Conservation (phyloP, 192 early-diverging fungal genomes). For the Neocallimastix lanati region DNA sequence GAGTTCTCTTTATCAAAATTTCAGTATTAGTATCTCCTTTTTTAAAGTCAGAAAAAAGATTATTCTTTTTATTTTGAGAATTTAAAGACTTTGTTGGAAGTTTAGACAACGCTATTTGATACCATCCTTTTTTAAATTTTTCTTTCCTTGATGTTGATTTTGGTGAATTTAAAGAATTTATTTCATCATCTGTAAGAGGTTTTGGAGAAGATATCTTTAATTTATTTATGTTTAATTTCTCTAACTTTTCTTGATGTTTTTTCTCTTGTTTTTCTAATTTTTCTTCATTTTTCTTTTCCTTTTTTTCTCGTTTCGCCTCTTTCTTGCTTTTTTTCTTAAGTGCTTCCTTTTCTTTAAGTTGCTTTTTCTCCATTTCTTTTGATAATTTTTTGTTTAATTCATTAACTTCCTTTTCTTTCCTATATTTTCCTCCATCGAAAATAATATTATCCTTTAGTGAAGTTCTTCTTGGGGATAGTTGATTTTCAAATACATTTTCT, state of each 20-base stretch:
- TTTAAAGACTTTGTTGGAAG: background rate
- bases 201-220: conserved; percentile 1
- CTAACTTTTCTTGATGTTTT: background rate
- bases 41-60: background rate
- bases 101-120: background rate
- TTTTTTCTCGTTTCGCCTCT: background rate
- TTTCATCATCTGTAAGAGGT: background rate
- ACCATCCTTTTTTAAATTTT: conserved; percentile 5
- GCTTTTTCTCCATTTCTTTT: background rate
- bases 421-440: background rate
- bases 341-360: conserved; percentile 3
- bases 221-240: background rate
- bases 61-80: background rate
- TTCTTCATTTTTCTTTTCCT: conserved; percentile 4
- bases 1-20: background rate
- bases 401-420: background rate
- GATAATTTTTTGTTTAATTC: background rate
- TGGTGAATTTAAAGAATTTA: background rate
- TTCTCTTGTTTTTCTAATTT: conserved; percentile 1
- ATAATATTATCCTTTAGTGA: background rate
- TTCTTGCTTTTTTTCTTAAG: background rate
- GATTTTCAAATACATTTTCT: background rate
- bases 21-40: background rate
- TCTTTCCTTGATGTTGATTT: conserved; percentile 1
- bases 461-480: background rate